A percentile compares a stretch with the other conserved stretches of the same genome.
Conservation (phyloP, 257 asterid genomes). For the Eucommia ulmoides region DNA sequence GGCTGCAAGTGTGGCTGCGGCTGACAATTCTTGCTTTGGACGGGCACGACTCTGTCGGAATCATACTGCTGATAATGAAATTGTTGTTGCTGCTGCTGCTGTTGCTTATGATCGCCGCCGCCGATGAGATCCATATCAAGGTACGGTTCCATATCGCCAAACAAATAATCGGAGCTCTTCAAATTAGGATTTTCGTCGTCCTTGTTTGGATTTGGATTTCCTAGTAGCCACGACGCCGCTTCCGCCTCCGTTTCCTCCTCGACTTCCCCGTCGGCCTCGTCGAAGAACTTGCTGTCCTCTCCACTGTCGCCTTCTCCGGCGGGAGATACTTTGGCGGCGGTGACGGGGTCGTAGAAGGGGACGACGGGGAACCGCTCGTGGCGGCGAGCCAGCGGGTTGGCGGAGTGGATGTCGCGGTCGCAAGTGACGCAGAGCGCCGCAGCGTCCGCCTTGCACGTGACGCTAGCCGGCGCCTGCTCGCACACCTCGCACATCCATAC, state of each 20-base stretch:
- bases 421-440: constrained; percentile 50
- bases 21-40: constrained; percentile 28
- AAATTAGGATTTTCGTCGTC: background rate
- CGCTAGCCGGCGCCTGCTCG: constrained; percentile 45
- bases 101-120: constrained; percentile 28
- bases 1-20: constrained; percentile 34
- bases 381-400: constrained; percentile 52
- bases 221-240: background rate
- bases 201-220: background rate
- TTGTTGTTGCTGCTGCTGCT: constrained; percentile 13
- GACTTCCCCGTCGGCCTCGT: background rate
- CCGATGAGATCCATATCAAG: constrained; percentile 42
- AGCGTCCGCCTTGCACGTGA: constrained; percentile 56
- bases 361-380: constrained; percentile 41
- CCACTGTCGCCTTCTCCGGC: background rate
- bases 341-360: constrained; percentile 10
- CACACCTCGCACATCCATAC: constrained; percentile 47
- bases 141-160: constrained; percentile 43
- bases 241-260: background rate
- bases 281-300: background rate
- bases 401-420: constrained; percentile 54
- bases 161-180: constrained; percentile 40
- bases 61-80: constrained; percentile 18
- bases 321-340: background rate
- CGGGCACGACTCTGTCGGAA: constrained; percentile 68